A percentile compares a stretch with the other conserved stretches of the same genome.
Evolutionary conservation across 2,329 filamentous ascomycete genomes (phyloP).

Genomic region (Penicillium sclerotiorum): DNA sequence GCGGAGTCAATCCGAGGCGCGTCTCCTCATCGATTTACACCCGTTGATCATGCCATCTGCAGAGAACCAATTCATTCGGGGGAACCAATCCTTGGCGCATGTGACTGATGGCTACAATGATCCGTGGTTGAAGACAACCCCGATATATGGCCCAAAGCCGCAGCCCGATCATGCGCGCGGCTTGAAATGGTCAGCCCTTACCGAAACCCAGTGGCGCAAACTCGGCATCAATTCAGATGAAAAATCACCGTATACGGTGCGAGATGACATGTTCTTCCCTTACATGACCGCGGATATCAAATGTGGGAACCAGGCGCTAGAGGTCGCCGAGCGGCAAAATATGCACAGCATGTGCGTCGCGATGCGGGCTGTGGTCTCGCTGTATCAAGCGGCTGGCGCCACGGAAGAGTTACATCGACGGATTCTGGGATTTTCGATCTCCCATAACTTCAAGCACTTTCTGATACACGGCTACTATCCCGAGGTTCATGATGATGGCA

Average conservation of each 20-base stretch:
- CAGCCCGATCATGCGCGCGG: constrained; percentile 8
- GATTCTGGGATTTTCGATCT: constrained; percentile 6
- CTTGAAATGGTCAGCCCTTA: constrained; percentile 6
- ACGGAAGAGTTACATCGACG: constrained; percentile 7
- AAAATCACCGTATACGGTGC: constrained; percentile 7
- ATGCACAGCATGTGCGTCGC: constrained; percentile 9
- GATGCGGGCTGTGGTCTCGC: constrained; percentile 3
- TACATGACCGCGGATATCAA: constrained; percentile 9
- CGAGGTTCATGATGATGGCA: constrained; percentile 5
- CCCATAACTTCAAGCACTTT: constrained; percentile 5
- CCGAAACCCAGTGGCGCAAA: constrained; percentile 8
- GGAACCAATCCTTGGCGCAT: constrained; percentile 3
- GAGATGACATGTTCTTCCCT: constrained; percentile 7
- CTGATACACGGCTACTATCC: constrained; percentile 9
- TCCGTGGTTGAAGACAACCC: constrained; percentile 8
- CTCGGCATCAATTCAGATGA: constrained; percentile 7
- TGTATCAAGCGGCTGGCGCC: constrained; percentile 2
- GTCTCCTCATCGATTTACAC: constrained; percentile 6
- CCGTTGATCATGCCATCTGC: constrained; percentile 7
- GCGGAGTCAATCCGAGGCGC: constrained; percentile 6
- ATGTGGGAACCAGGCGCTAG: constrained; percentile 8
- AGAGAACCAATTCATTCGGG: constrained; percentile 6
- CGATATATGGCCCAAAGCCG: constrained; percentile 8
- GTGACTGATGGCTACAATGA: constrained; percentile 9
- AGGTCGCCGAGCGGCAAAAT: constrained; percentile 7